Evolutionary conservation across 2,329 filamentous ascomycete species (phyloP).

Genomic region (Pestalotiopsis sp.): DNA sequence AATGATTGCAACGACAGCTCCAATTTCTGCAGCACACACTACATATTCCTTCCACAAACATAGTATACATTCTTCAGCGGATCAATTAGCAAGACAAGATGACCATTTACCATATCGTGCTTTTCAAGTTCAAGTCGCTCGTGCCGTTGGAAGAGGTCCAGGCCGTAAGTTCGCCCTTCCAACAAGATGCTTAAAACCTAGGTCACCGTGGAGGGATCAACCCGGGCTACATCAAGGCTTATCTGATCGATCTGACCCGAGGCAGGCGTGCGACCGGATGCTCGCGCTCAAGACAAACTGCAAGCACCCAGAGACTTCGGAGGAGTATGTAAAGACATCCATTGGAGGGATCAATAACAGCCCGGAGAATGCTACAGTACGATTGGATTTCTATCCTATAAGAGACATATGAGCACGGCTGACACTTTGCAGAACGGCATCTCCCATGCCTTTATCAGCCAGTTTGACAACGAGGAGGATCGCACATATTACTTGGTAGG

Average conservation of each 20-base stretch:
- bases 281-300: constrained; percentile 59
- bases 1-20: neutral
- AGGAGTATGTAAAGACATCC: constrained; percentile 60
- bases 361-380: constrained; percentile 62
- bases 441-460: constrained; percentile 68
- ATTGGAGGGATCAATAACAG: constrained; percentile 65
- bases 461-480: constrained; percentile 66
- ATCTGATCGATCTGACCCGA: neutral
- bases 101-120: constrained; percentile 31
- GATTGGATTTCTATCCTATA: neutral
- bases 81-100: constrained; percentile 17
- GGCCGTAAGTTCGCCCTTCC: constrained; percentile 24
- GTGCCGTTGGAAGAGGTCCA: constrained; percentile 30
- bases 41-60: neutral
- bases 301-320: constrained; percentile 58
- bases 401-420: neutral
- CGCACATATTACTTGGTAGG: constrained; percentile 63
- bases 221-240: neutral
- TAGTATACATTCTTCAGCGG: neutral
- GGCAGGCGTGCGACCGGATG: constrained; percentile 33
- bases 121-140: constrained; percentile 30
- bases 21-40: neutral
- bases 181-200: neutral
- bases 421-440: constrained; percentile 53
- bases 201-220: neutral